A percentile compares a stretch with the other conserved stretches of the same genome.
Evolutionary conservation across 2,329 filamentous ascomycete species (phyloP).

Genomic region (Pezicula rhizophila): DNA sequence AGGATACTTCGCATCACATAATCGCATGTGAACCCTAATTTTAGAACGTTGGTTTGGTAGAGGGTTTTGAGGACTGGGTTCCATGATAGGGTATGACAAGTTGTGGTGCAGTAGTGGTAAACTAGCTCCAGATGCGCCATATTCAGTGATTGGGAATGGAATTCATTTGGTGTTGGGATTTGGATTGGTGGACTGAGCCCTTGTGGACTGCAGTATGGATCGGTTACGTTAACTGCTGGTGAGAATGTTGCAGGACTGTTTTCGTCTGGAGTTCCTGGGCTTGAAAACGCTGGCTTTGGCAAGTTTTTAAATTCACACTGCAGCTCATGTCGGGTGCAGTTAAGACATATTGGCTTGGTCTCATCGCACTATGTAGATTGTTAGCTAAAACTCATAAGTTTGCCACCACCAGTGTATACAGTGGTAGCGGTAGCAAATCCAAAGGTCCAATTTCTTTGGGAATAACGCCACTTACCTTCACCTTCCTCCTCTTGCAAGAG

Average conservation of each 20-base stretch:
- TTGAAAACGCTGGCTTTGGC: conserved; percentile 1
- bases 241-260: background rate
- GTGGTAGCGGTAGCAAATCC: background rate
- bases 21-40: conserved; percentile 34
- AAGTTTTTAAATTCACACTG: background rate
- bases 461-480: conserved; percentile 24
- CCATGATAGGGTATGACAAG: conserved; percentile 36
- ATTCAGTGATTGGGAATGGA: conserved; percentile 18
- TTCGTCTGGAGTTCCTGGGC: background rate
- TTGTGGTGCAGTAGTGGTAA: conserved; percentile 43
- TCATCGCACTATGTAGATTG: conserved; percentile 7
- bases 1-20: conserved; percentile 41
- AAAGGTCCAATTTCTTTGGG: background rate
- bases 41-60: conserved; percentile 37
- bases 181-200: background rate
- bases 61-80: conserved; percentile 34
- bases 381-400: background rate
- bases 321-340: conserved; percentile 7
- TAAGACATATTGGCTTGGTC: conserved; percentile 7
- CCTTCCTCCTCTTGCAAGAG: conserved; percentile 29
- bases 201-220: background rate
- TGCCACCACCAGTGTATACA: background rate
- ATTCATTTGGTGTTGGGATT: background rate
- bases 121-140: conserved; percentile 41
- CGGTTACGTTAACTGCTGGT: background rate